Conservation (phyloP, 75 land plant genomes). For the Pinus albicaulis region DNA sequence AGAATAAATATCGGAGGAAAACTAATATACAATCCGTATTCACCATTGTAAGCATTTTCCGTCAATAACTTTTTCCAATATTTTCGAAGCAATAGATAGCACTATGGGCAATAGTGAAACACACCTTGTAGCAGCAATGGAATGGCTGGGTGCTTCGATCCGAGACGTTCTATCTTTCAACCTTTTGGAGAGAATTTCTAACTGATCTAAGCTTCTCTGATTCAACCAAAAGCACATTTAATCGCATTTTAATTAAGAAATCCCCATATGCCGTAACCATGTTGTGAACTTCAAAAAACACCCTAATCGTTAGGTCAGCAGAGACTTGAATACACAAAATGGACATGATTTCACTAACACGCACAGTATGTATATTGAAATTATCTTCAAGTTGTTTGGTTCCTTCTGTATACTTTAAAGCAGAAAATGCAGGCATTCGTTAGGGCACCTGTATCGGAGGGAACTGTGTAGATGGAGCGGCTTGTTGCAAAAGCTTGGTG, state of each 20-base stretch:
- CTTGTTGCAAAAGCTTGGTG: slow-evolving; percentile 89
- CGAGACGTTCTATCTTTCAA: slow-evolving; percentile 78
- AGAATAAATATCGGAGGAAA: too few species aligned
- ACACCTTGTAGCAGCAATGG: slow-evolving; percentile 95
- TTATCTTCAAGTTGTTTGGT: too few species aligned
- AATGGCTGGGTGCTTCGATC: slow-evolving; percentile 79
- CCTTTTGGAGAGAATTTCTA: slow-evolving; percentile 90
- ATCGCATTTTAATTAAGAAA: background rate
- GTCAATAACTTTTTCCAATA: too few species aligned
- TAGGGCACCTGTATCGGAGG: slow-evolving; percentile 84
- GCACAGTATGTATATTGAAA: background rate
- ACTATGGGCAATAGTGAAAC: background rate
- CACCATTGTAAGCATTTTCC: too few species aligned
- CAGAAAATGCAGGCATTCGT: background rate
- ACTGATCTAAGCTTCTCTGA: slow-evolving; percentile 92
- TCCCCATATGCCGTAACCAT: background rate
- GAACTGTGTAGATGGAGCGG: slow-evolving; percentile 87
- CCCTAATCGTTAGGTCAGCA: background rate
- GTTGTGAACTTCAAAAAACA: background rate
- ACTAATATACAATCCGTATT: too few species aligned
- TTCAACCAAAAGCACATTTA: background rate
- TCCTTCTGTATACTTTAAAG: background rate
- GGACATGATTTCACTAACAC: background rate
- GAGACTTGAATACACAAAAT: background rate
- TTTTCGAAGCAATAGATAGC: background rate